These are phyloP conservation scores for Phaeoacremonium minimum DNA, from an alignment of 2,329 filamentous ascomycete species.

Conservation along the genomic window DNA sequence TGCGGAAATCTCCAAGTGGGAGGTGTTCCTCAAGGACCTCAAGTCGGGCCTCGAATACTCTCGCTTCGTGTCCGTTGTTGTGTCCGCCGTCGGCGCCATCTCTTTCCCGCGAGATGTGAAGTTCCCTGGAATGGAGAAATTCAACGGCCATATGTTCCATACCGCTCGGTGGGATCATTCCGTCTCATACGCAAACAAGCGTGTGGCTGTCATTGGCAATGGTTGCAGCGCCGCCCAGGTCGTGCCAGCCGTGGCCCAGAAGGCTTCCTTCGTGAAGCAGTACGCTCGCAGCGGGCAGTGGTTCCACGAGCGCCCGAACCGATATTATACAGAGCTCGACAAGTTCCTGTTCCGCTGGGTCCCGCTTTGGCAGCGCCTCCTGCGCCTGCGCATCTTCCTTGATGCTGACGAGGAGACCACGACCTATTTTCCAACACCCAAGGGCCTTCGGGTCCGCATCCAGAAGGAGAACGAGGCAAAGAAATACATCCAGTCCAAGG, in stretches of 20 bases:
- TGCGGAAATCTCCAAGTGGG: slow-evolving; percentile 10
- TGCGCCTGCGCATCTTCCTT: slow-evolving; percentile 14
- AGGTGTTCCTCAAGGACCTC: slow-evolving; percentile 13
- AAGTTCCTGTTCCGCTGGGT: slow-evolving; percentile 16
- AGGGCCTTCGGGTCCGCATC: slow-evolving; percentile 7
- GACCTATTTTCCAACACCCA: slow-evolving; percentile 5
- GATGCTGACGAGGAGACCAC: slow-evolving; percentile 14
- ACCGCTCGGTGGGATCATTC: slow-evolving; percentile 26
- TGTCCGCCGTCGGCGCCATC: slow-evolving; percentile 21
- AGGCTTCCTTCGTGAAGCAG: slow-evolving; percentile 16
- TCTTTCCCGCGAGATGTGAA: slow-evolving; percentile 16
- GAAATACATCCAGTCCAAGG: slow-evolving; percentile 18
- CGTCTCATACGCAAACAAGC: slow-evolving; percentile 20
- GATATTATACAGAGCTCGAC: slow-evolving; percentile 7
- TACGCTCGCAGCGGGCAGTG: slow-evolving; percentile 20
- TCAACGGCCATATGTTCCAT: slow-evolving; percentile 28
- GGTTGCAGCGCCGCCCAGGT: slow-evolving; percentile 30
- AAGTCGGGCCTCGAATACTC: slow-evolving; percentile 9
- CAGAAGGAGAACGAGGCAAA: slow-evolving; percentile 8
- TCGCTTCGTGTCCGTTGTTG: slow-evolving; percentile 12
- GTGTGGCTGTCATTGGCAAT: slow-evolving; percentile 29
- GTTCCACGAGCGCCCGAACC: slow-evolving; percentile 17
- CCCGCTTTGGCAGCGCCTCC: slow-evolving; percentile 13
- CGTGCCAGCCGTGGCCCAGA: slow-evolving; percentile 23
- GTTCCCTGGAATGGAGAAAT: slow-evolving; percentile 22